Evolutionary conservation across 805 yeast genomes (phyloP).

Genomic region (Zygosaccharomyces kombuchaensis): DNA sequence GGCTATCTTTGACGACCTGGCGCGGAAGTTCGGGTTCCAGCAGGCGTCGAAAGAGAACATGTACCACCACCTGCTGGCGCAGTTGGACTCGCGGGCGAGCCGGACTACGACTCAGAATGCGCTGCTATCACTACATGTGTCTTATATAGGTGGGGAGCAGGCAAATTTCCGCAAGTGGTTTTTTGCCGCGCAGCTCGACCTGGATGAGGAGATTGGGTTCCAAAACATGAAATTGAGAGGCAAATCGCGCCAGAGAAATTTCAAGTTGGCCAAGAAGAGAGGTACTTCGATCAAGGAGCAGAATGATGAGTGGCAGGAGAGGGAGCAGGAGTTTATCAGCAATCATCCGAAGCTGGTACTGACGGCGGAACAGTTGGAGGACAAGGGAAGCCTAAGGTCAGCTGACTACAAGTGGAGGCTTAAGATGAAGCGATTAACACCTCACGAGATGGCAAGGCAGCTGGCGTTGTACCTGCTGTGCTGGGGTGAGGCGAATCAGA

Average conservation of each 20-base stretch:
- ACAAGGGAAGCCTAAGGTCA: slow-evolving; percentile 61
- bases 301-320: slow-evolving; percentile 40
- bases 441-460: slow-evolving; percentile 61
- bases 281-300: slow-evolving; percentile 36
- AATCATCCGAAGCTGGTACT: slow-evolving; percentile 52
- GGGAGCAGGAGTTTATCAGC: slow-evolving; percentile 46
- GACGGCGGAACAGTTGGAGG: slow-evolving; percentile 61
- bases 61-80: slow-evolving; percentile 73
- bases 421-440: slow-evolving; percentile 51
- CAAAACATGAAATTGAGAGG: slow-evolving; percentile 51
- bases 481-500: slow-evolving; percentile 90
- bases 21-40: slow-evolving; percentile 79
- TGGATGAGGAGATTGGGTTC: slow-evolving; percentile 65
- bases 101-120: slow-evolving; percentile 72
- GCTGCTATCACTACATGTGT: slow-evolving; percentile 72
- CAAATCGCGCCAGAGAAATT: slow-evolving; percentile 40
- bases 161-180: slow-evolving; percentile 91
- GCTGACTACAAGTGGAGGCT: slow-evolving; percentile 80
- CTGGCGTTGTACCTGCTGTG: slow-evolving; percentile 64
- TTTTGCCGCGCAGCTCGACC: slow-evolving; percentile 75
- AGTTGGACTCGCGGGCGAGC: slow-evolving; percentile 82
- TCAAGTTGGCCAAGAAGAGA: slow-evolving; percentile 41
- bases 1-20: slow-evolving; percentile 53
- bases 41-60: slow-evolving; percentile 71
- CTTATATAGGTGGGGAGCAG: slow-evolving; percentile 86